Conservation (phyloP, 805 yeast genomes). For the Candida jianshihensis region DNA sequence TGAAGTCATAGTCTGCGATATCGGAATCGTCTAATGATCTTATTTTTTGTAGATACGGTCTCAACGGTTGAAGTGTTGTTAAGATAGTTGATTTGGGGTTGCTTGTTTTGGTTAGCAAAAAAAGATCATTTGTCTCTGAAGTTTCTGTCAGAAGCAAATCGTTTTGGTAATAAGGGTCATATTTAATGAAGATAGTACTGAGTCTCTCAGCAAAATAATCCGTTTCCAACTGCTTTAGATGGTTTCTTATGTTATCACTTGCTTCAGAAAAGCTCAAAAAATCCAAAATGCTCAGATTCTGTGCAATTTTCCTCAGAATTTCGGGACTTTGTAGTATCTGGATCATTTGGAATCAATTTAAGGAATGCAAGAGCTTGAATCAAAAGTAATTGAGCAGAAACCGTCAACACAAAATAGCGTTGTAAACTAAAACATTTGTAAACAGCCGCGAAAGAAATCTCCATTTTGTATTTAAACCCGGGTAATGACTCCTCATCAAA, state of each 20-base stretch:
- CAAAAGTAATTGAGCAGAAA: too few relatives aligned
- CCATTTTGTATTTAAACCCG: too few relatives aligned
- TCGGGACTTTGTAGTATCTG: background rate
- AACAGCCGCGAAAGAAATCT: too few relatives aligned
- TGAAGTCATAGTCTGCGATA: conserved; percentile 9
- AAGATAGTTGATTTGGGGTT: conserved; percentile 16
- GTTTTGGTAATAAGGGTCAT: conserved; percentile 8
- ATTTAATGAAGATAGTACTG: conserved; percentile 6
- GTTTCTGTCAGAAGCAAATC: conserved; percentile 15
- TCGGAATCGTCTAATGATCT: conserved; percentile 1
- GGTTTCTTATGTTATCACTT: conserved; percentile 2
- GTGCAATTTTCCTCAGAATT: conserved; percentile 7
- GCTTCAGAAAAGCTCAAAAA: conserved; percentile 11
- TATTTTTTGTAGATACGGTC: conserved; percentile 10
- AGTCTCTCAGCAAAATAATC: conserved; percentile 13
- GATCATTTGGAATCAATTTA: background rate
- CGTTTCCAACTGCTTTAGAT: conserved; percentile 5
- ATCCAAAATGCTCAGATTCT: conserved; percentile 13
- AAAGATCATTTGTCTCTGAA: conserved; percentile 7
- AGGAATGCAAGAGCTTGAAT: too few relatives aligned
- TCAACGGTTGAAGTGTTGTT: conserved; percentile 4
- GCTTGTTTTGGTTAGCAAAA: conserved; percentile 12
- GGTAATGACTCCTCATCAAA: too few relatives aligned
- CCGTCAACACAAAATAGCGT: too few relatives aligned
- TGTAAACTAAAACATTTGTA: too few relatives aligned